These are phyloP conservation scores for Geum urbanum DNA, from an alignment of 306 rosid genomes.

Conservation along the genomic window DNA sequence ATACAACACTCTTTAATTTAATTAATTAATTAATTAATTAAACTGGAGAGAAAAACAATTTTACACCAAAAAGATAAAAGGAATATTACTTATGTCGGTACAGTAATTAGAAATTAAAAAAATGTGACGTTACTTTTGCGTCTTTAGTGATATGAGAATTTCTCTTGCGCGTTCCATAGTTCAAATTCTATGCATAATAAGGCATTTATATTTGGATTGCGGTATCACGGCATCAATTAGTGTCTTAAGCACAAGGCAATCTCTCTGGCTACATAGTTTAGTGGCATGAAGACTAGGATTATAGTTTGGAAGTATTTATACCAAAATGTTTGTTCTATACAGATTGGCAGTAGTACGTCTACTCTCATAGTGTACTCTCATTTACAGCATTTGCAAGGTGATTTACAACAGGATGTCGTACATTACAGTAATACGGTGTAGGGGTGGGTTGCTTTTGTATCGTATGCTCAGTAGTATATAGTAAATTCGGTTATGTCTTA, in stretches of 20 bases:
- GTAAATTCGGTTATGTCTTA: conserved; percentile 18
- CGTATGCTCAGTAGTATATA: conserved; percentile 25
- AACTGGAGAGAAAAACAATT: neutral
- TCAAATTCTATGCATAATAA: neutral
- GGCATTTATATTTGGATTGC: neutral
- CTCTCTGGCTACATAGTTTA: neutral
- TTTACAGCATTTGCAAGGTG: conserved; percentile 21
- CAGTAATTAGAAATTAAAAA: too few relatives aligned
- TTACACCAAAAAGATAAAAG: neutral
- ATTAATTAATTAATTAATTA: too few relatives aligned
- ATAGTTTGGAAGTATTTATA: neutral
- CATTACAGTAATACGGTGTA: conserved; percentile 1
- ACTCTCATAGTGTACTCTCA: conserved; percentile 18
- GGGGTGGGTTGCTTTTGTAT: conserved; percentile 20
- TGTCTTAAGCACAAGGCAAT: neutral
- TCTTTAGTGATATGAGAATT: neutral
- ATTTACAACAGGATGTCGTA: conserved; percentile 21
- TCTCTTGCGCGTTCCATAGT: neutral
- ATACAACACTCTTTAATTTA: neutral
- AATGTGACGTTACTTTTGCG: too few relatives aligned
- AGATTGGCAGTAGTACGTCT: conserved; percentile 1
- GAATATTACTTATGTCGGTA: neutral
- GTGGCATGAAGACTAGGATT: conserved; percentile 4
- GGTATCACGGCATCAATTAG: neutral
- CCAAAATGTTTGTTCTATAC: conserved; percentile 26